Base-by-base conservation (phyloP, 768 basidiomycete genomes). In the Hysterangium stoloniferum region DNA sequence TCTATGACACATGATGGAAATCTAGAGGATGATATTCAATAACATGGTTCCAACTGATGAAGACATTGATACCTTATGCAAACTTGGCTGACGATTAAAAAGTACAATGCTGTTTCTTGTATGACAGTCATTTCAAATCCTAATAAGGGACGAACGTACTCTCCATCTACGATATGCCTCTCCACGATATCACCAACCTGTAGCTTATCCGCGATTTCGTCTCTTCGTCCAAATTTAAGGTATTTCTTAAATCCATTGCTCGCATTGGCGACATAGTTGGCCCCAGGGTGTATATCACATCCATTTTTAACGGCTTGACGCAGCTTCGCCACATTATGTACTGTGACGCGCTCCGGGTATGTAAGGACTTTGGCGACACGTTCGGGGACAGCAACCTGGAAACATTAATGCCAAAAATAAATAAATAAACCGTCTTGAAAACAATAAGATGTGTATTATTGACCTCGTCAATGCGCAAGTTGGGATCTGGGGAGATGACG, bases 401-500 rank as follows among this genome's bases (percentile, higher is more conserved):
- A 19, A 12, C 13, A 2, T 7, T 34, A 20, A 28, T 1, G n/a
- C 4, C 4, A n/a, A 4, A 4, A 20, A 19, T 34, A 37, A 13
- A 24, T 15, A 31, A 6, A n/a, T n/a, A n/a, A n/a, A n/a, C n/a
- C 3, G 15, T 24, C 25, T 19, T 4, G 3, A 31, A 27, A 27
- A 49, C 4, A 19, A 12, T 1, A 2, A 31, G 13, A 12, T 22
- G 36, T 20, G 40, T 8, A 41, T 29, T 15, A 52, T 62, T 45
- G 34, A 68, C 93, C 70, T 99, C 95, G 64, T 99, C 96, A 61
- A 99, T 96, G 45, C 91, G 84, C 56, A 99, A 70, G 62, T 98
- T 99, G n/a, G 96, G 96, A 66, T 99, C 96, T 1, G 96, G 96
- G 1, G 93, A 95, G 62, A 99, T 99, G 65, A 99, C 96, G 6